Evolutionary conservation across 768 basidiomycete genomes (phyloP).

Genomic region (Tylopilus sp.): DNA sequence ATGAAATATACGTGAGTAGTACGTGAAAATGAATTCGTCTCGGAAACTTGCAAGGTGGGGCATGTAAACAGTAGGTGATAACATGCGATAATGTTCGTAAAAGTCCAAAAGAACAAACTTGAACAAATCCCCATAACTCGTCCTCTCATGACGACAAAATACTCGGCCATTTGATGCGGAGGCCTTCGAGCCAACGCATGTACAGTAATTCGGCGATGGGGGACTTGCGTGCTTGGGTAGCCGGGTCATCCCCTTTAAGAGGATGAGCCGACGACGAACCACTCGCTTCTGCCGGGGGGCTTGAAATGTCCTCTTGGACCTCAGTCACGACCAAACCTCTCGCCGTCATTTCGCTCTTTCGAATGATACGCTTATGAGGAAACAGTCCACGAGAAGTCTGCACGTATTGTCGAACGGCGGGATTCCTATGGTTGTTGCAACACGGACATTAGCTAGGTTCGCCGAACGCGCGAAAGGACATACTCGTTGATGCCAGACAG

Average conservation of each 20-base stretch:
- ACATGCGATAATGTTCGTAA: background rate
- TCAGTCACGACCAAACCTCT: conserved; percentile 83
- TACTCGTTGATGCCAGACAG: conserved; percentile 90
- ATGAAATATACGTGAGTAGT: conserved; percentile 15
- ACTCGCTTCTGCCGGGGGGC: conserved; percentile 39
- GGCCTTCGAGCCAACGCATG: conserved; percentile 92
- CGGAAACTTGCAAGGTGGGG: background rate
- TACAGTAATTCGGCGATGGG: conserved; percentile 96
- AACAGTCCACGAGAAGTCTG: conserved; percentile 78
- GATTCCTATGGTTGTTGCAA: conserved; percentile 54
- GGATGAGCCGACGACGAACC: conserved; percentile 28
- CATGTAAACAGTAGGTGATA: background rate
- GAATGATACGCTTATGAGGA: conserved; percentile 73
- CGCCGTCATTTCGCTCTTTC: conserved; percentile 82
- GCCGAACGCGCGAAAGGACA: conserved; percentile 29
- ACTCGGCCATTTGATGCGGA: conserved; percentile 88
- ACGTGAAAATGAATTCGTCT: conserved; percentile 5
- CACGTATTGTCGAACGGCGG: conserved; percentile 76
- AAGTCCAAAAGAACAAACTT: conserved; percentile 1
- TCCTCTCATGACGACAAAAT: conserved; percentile 39
- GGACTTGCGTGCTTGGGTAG: conserved; percentile 57
- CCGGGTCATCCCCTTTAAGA: conserved; percentile 38
- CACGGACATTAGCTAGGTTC: conserved; percentile 4
- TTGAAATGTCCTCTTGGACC: conserved; percentile 67
- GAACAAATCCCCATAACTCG: background rate